Base-by-base conservation (phyloP, 106 monocot genomes). In the Dendrobium nobile region DNA sequence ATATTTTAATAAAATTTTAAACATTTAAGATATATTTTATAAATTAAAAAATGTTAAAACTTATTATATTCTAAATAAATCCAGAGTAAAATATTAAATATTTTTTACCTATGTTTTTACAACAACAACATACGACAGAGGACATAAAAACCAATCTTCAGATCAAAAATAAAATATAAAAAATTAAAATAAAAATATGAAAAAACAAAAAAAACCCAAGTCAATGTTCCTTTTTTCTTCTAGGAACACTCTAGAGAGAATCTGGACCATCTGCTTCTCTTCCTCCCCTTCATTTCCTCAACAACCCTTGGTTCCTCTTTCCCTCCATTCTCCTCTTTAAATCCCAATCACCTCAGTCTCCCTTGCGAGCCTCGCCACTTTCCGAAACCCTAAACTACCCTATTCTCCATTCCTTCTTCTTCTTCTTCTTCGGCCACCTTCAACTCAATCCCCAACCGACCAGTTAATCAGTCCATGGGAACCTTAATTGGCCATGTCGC, bases 401-500 rank as follows among this genome's bases (percentile, higher is more conserved):
- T 44, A 44, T 9, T 37, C 2, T 37, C 37, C 65, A 22, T 28
- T 28, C 0, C 28, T 0, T 20, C n/a, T n/a, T n/a, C 9, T 24
- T 31, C 67, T 9, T 26, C 67, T 67, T 67, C 67, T 67, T 24
- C 26, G 9, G 27, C 2, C 51, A 51, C 51, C 16, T 33, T 18
- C 9, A 7, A 15, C 31, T 40, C 33, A 72, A 72, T 72, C 10
- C 31, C 70, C 74, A 42, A 20, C 15, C 41, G 16, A 19, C 73
- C 68, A 31, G 0, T 18, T 22, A 61, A 5, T 61, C 61, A 17
- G 17, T 7, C 9, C 16, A 91, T 91, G 90, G 90, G 90, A 0
- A 86, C 82, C 26, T 40, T 86, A 41, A 58, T 87, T 6, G 91
- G 91, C 3, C 91, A 92, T 55, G 89, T 92, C 2, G 89, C 82